A percentile compares a stretch with the other conserved stretches of the same genome.
Conservation (phyloP, 1,139 yeast genomes). For the Hanseniaspora gamundiae region DNA sequence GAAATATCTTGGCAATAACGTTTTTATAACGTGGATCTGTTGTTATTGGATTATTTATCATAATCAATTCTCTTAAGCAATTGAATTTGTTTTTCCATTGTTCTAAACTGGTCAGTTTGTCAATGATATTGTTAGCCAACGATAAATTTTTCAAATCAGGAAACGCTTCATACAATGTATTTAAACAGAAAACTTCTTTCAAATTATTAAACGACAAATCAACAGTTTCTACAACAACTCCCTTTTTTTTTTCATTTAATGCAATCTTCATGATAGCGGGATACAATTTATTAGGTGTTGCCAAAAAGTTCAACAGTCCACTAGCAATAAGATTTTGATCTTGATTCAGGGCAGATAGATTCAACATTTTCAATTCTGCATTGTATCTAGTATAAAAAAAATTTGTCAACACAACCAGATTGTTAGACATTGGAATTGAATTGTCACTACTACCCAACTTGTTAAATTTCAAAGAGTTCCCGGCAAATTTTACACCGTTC, state of each 20-base stretch:
- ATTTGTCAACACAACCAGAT: background rate
- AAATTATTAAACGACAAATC: slow-evolving; percentile 64
- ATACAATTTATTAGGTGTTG: slow-evolving; percentile 65
- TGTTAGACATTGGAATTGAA: background rate
- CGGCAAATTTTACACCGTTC: slow-evolving; percentile 76
- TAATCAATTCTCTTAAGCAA: slow-evolving; percentile 58
- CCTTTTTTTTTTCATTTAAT: slow-evolving; percentile 21
- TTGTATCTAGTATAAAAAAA: slow-evolving; percentile 38
- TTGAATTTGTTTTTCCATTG: slow-evolving; percentile 70
- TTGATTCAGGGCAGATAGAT: slow-evolving; percentile 52
- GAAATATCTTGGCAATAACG: slow-evolving; percentile 63
- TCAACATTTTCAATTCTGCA: slow-evolving; percentile 50
- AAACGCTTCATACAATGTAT: slow-evolving; percentile 59
- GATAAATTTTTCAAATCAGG: slow-evolving; percentile 73
- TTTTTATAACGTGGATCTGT: slow-evolving; percentile 38
- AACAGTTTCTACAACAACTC: slow-evolving; percentile 50
- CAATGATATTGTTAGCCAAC: slow-evolving; percentile 59
- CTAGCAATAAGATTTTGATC: slow-evolving; percentile 50
- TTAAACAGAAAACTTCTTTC: slow-evolving; percentile 47
- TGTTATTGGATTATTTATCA: slow-evolving; percentile 68
- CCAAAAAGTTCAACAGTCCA: slow-evolving; percentile 53
- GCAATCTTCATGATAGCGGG: slow-evolving; percentile 88
- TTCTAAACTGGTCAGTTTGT: slow-evolving; percentile 49
- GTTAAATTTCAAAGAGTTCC: slow-evolving; percentile 47
- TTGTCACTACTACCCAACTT: slow-evolving; percentile 18